These are phyloP conservation scores for Pyrenophora teres DNA, from an alignment of 2,329 filamentous ascomycete species.

Conservation along the genomic window DNA sequence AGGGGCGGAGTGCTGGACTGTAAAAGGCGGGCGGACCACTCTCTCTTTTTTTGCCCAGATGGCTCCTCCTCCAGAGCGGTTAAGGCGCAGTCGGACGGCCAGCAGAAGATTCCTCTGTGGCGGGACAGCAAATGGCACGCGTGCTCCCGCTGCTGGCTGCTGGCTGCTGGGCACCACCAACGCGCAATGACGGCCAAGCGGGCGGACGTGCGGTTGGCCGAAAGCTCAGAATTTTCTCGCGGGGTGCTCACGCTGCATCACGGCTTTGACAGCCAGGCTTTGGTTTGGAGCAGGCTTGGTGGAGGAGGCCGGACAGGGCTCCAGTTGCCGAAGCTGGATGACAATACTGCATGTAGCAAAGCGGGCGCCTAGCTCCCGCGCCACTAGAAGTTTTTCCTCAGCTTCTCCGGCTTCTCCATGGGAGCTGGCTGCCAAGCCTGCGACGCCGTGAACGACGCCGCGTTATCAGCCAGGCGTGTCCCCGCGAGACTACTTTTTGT, in stretches of 20 bases:
- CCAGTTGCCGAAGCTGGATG: slow-evolving; percentile 26
- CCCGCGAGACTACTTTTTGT: neutral
- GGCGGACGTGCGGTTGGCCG: slow-evolving; percentile 27
- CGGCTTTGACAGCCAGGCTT: slow-evolving; percentile 1
- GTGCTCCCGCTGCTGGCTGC: slow-evolving; percentile 4
- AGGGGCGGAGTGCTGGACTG: slow-evolving; percentile 43
- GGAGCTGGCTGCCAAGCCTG: neutral
- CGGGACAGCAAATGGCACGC: slow-evolving; percentile 30
- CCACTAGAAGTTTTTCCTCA: slow-evolving; percentile 16
- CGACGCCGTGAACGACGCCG: neutral
- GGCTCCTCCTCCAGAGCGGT: slow-evolving; percentile 21
- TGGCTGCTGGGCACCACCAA: slow-evolving; percentile 18
- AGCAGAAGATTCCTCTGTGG: slow-evolving; percentile 15
- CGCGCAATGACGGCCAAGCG: slow-evolving; percentile 26
- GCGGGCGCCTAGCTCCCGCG: slow-evolving; percentile 28
- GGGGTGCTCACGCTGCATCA: slow-evolving; percentile 25
- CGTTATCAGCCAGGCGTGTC: slow-evolving; percentile 4
- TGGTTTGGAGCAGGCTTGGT: slow-evolving; percentile 18
- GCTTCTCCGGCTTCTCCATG: slow-evolving; percentile 46
- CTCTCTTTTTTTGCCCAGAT: slow-evolving; percentile 26
- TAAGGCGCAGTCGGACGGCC: slow-evolving; percentile 23
- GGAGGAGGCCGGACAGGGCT: slow-evolving; percentile 23
- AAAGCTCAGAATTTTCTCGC: slow-evolving; percentile 35
- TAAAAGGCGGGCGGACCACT: slow-evolving; percentile 41
- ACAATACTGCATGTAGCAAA: slow-evolving; percentile 13